Evolutionary conservation across 2,329 filamentous ascomycete genomes (phyloP), one percentile per base, ranked within the genome.

Genomic region (Aspergillus japonicus): DNA sequence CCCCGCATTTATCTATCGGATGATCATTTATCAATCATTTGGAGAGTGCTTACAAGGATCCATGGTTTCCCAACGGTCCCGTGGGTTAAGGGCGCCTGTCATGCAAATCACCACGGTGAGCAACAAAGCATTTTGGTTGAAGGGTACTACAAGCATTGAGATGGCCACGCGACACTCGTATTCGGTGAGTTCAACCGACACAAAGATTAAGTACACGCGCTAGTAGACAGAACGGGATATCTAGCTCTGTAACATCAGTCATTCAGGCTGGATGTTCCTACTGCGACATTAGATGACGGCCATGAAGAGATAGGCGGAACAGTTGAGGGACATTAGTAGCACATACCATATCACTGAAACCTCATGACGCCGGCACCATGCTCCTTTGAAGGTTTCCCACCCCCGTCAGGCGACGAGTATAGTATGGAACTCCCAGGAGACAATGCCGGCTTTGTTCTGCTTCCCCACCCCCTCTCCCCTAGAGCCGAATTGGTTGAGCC

Each of bases 311-410:
- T 14, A 29, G n/a, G 23, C 21, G 21, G 14, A 12, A 24, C 19
- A 16, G 24, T 47, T 24, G 10, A 44, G 26, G 42, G 11, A 21
- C 11, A 11, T 2, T 21, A 31, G 33, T n/a, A 23, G 23, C 31
- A 35, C 70, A 54, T 73, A 74, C 72, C 69, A 62, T 56, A 58
- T 63, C 65, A 62, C 58, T 59, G 62, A 65, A 65, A 61, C 56
- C 67, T 67, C 59, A 65, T 56, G 65, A 62, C 62, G 71, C 71
- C 72, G 71, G 59, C 71, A 68, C 62, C 33, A 35, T 35, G 24
- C 65, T 65, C 58, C 56, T 59, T 35, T 49, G 47, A 50, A 47
- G 48, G 39, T 16, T 29, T 29, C 8, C 8, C 8, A 2, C 7
- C 50, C 26, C 48, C 47, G 16, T 54, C 35, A 54, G 26, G 47